Conservation (phyloP, 169 alveolate genomes). For the Eimeria falciformis region DNA sequence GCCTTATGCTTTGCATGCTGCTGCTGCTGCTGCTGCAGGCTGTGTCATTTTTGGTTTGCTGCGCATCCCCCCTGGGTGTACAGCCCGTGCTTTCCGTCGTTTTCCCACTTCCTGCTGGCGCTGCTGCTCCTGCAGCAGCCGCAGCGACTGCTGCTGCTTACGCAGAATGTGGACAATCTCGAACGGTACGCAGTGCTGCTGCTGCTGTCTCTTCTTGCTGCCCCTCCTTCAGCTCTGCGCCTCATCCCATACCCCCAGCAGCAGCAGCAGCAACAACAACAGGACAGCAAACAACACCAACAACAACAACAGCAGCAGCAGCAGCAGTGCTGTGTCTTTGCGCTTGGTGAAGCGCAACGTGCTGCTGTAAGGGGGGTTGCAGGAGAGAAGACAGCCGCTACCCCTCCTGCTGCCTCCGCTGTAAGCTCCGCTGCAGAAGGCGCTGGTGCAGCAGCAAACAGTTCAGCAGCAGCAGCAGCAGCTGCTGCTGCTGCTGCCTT, state of each 20-base stretch:
- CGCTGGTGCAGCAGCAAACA: neutral
- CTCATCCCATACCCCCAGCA: constrained; percentile 1
- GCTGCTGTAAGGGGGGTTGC: neutral
- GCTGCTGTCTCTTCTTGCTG: constrained; percentile 10
- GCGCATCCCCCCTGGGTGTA: constrained; percentile 61
- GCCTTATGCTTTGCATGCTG: neutral
- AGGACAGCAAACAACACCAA: neutral
- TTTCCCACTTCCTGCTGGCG: constrained; percentile 57
- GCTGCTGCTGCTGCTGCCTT: constrained; percentile 38
- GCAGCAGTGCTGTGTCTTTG: neutral
- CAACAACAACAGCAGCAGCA: constrained; percentile 31
- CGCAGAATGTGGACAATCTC: constrained; percentile 71
- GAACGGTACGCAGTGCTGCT: constrained; percentile 59
- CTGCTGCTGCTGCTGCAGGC: constrained; percentile 60
- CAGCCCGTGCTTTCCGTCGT: constrained; percentile 44
- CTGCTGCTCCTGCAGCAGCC: constrained; percentile 74
- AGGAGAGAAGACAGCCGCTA: neutral
- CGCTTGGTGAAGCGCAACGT: neutral
- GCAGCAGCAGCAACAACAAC: neutral
- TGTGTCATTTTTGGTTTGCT: constrained; percentile 52
- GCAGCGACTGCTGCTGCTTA: constrained; percentile 68
- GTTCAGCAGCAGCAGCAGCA: constrained; percentile 1
- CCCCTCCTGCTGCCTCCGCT: neutral
- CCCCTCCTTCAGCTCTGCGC: constrained; percentile 24
- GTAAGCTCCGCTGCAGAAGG: neutral